Evolutionary conservation across 768 basidiomycete species (phyloP).

Genomic region (Obba rivulosa): DNA sequence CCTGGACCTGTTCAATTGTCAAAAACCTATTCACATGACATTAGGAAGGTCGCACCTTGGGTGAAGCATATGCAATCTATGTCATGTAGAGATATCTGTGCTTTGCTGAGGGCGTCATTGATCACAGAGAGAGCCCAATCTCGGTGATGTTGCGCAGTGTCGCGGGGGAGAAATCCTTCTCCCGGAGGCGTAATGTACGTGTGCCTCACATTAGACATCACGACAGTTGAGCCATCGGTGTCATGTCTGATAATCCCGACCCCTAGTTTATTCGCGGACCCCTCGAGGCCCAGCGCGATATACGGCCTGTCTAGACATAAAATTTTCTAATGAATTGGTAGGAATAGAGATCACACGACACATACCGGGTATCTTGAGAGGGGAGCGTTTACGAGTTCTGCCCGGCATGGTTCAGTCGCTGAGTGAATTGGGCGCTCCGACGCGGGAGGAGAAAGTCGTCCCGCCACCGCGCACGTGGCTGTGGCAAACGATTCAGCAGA

Average conservation of each 20-base stretch:
- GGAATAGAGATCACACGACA: neutral
- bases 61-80: slow-evolving; percentile 96
- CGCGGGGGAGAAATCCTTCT: slow-evolving; percentile 93
- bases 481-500: slow-evolving; percentile 8
- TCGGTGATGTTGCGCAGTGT: slow-evolving; percentile 94
- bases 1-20: slow-evolving; percentile 69
- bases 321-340: neutral
- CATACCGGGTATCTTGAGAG: slow-evolving; percentile 29
- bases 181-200: slow-evolving; percentile 99
- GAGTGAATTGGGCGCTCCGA: neutral
- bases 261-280: slow-evolving; percentile 96
- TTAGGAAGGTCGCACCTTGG: slow-evolving; percentile 55
- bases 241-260: slow-evolving; percentile 87
- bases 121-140: slow-evolving; percentile 87
- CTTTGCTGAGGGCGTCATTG: slow-evolving; percentile 64
- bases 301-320: slow-evolving; percentile 51
- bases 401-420: slow-evolving; percentile 15
- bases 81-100: slow-evolving; percentile 65
- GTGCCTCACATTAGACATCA: slow-evolving; percentile 90
- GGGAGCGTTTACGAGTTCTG: slow-evolving; percentile 19
- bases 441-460: neutral
- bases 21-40: neutral
- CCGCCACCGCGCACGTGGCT: neutral
- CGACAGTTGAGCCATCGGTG: slow-evolving; percentile 62
- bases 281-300: slow-evolving; percentile 94